Conservation (phyloP, 805 yeast genomes). For the baker's yeast (Saccharomyces cerevisiae) region DNA sequence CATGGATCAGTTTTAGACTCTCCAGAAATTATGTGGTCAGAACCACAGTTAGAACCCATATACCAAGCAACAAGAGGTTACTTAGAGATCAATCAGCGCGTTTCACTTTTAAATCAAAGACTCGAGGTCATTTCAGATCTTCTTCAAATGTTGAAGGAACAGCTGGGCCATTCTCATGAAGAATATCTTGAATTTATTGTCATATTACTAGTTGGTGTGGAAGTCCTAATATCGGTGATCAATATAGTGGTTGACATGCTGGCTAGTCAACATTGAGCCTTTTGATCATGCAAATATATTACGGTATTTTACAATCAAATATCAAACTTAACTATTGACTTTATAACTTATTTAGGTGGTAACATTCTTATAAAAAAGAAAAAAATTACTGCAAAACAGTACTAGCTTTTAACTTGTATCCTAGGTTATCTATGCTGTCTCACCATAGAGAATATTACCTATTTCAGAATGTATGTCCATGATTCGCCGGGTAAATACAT, state of each 20-base stretch:
- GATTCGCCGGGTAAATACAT: background rate
- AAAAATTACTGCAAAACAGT: background rate
- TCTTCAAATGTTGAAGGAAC: conserved; percentile 93
- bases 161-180: conserved; percentile 88
- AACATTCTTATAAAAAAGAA: background rate
- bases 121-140: conserved; percentile 89
- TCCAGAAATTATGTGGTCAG: conserved; percentile 98
- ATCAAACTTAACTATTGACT: background rate
- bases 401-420: background rate
- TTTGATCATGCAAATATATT: no score
- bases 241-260: conserved; percentile 61
- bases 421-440: background rate
- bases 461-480: background rate
- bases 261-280: conserved; percentile 23
- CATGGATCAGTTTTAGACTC: conserved; percentile 89
- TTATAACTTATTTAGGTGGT: background rate
- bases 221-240: conserved; percentile 78
- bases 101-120: conserved; percentile 80
- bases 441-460: no score
- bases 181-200: conserved; percentile 89
- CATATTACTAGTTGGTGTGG: conserved; percentile 83
- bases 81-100: conserved; percentile 90
- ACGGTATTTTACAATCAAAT: background rate
- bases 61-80: conserved; percentile 96
- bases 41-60: conserved; percentile 94